These are phyloP conservation scores for Phycomyces nitens DNA, from an alignment of 192 early-diverging fungal species.

Conservation along the genomic window DNA sequence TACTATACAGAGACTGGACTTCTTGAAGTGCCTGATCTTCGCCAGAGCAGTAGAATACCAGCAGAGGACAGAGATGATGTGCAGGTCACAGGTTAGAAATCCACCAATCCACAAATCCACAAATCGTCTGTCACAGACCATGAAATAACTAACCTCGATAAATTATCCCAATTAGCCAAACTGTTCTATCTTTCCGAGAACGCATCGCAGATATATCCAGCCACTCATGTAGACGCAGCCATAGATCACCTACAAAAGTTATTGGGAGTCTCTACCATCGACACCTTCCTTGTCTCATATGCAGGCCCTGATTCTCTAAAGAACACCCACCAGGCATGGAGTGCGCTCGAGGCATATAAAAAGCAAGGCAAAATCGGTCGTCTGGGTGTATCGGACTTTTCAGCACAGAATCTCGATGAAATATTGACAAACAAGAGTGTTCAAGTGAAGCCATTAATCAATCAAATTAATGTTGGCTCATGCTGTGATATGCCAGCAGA, in stretches of 20 bases:
- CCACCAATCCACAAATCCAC: constrained; percentile 10
- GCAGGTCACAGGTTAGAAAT: constrained; percentile 26
- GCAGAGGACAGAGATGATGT: constrained; percentile 28
- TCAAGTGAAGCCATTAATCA: constrained; percentile 37
- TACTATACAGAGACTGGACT: constrained; percentile 37
- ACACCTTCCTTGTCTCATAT: constrained; percentile 31
- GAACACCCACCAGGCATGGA: constrained; percentile 30
- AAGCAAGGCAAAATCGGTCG: constrained; percentile 33
- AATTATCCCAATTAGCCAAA: constrained; percentile 28
- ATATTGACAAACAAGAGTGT: constrained; percentile 27
- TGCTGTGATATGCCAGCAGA: constrained; percentile 48
- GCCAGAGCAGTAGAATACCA: constrained; percentile 36
- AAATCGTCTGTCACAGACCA: constrained; percentile 11
- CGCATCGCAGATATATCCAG: background rate
- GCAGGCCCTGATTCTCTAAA: background rate
- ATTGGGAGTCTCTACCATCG: constrained; percentile 27
- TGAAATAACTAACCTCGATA: constrained; percentile 31
- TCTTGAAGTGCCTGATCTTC: constrained; percentile 42
- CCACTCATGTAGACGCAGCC: constrained; percentile 17
- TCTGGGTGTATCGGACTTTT: constrained; percentile 48
- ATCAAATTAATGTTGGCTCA: constrained; percentile 43
- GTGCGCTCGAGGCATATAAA: constrained; percentile 33
- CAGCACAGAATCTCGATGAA: constrained; percentile 29
- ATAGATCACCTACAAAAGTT: constrained; percentile 23
- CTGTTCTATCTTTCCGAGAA: constrained; percentile 24